These are phyloP conservation scores for Camelina sativa DNA, from an alignment of 345 rosid genomes.

Conservation along the genomic window DNA sequence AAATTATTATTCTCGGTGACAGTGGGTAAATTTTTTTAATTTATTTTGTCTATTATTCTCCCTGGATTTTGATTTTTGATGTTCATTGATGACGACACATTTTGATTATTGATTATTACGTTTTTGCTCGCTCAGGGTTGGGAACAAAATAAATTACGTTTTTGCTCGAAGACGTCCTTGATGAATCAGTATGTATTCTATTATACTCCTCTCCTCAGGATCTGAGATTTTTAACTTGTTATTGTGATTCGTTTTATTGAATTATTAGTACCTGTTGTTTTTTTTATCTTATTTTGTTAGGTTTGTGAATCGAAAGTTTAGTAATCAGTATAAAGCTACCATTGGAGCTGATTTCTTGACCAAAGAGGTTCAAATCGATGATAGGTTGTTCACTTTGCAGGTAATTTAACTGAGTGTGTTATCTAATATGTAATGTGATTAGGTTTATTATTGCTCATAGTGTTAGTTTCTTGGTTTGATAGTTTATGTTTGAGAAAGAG, in stretches of 20 bases:
- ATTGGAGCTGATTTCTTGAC: conserved; percentile 43
- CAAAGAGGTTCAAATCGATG: conserved; percentile 70
- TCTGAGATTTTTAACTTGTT: conserved; percentile 10
- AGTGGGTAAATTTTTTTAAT: conserved; percentile 57
- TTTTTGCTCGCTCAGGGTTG: conserved; percentile 56
- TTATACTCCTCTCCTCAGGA: conserved; percentile 6
- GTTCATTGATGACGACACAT: neutral
- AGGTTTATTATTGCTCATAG: too few relatives aligned
- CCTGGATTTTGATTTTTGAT: neutral
- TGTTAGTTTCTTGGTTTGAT: too few relatives aligned
- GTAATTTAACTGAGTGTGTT: conserved; percentile 38
- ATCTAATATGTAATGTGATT: too few relatives aligned
- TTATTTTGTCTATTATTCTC: neutral
- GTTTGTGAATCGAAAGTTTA: conserved; percentile 86
- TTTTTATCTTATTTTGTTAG: conserved; percentile 40
- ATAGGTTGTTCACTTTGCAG: conserved; percentile 85
- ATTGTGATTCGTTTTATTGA: neutral
- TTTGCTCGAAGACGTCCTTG: conserved; percentile 65
- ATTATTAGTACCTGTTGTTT: too few relatives aligned
- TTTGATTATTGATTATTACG: conserved; percentile 10
- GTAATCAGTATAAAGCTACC: conserved; percentile 75
- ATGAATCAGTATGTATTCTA: conserved; percentile 77
- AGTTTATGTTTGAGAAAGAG: neutral
- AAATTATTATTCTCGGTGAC: conserved; percentile 80
- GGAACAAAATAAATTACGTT: too few relatives aligned